Evolutionary conservation across 495 filamentous ascomycete species (phyloP), one percentile per base, ranked within the genome.

Genomic region (Neurospora hispaniola): DNA sequence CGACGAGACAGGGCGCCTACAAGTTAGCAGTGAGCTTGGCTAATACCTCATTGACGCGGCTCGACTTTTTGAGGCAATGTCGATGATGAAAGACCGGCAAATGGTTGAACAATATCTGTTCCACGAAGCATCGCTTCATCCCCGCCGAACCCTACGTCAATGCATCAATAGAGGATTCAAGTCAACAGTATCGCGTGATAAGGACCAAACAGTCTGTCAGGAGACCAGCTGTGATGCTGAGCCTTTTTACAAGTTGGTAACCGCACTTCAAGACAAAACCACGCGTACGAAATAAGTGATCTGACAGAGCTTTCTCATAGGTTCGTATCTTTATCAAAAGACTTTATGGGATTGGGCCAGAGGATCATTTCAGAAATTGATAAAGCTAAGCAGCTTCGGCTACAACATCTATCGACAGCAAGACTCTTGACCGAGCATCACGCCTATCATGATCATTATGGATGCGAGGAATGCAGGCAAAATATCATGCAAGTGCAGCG

Each of bases 81-180:
- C 79, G 7, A 80, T 78, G 18, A 80, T 80, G 20, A 74, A 75
- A 0, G 90, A 93, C 71, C 87, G 90, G 74, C 84, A 85, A 79
- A 81, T 92, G n/a, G 79, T 93, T 6, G 83, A 87, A 23, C 84
- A 86, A 4, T 88, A 90, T 76, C 79, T 92, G 0, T 83, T 84
- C 42, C 79, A 78, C 4, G 84, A 86, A 0, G 83, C 88, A 0
- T 88, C 88, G 0, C 79, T 93, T 0, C 91, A 93, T 77, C 85
- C 90, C 4, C 88, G 91, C 10, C 82, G 90, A 35, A 93, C 91
- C 0, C 80, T 93, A 7, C 90, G 92, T 75, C 90, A 93, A 75
- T 89, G 11, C 1, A 59, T 59, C 11, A 59, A 27, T n/a, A 7
- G 48, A 59, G 48, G 48, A 27, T 59, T 59, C 11, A 14, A 27